Evolutionary conservation across 1,284 basidiomycete genomes (phyloP).

Genomic region (Cutaneotrichosporon arboriforme): DNA sequence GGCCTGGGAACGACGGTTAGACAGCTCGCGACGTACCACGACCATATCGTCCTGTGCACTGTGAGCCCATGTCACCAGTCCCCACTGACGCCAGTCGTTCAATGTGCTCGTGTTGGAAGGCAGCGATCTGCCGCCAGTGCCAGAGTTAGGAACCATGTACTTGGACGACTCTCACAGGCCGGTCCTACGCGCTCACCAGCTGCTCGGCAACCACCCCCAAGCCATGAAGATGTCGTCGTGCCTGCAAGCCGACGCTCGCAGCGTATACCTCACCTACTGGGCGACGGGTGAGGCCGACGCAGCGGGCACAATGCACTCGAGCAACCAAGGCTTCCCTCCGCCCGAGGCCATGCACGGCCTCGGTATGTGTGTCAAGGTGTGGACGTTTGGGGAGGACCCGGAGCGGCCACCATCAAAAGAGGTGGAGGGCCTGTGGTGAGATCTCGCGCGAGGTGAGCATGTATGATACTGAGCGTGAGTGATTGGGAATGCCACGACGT

Average conservation of each 20-base stretch:
- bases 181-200: conserved; percentile 13
- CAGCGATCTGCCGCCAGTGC: conserved; percentile 16
- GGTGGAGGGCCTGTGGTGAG: no score
- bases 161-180: not conserved
- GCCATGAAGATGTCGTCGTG: conserved; percentile 25
- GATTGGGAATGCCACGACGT: no score
- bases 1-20: conserved; percentile 15
- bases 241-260: conserved; percentile 30
- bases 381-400: conserved; percentile 22
- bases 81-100: conserved; percentile 6
- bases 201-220: conserved; percentile 21
- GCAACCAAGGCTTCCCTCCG: conserved; percentile 10
- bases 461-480: no score
- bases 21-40: conserved; percentile 27
- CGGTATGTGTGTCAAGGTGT: conserved; percentile 30
- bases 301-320: not conserved
- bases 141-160: not conserved
- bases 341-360: conserved; percentile 13
- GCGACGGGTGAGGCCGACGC: conserved; percentile 18
- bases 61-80: conserved; percentile 10
- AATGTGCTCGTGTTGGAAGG: conserved; percentile 27
- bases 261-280: conserved; percentile 30
- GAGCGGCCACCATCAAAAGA: no score
- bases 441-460: no score
- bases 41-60: conserved; percentile 26